Evolutionary conservation across 495 filamentous ascomycete species (phyloP), one percentile per base, ranked within the genome.

Genomic region (Articulospora tetracladia): DNA sequence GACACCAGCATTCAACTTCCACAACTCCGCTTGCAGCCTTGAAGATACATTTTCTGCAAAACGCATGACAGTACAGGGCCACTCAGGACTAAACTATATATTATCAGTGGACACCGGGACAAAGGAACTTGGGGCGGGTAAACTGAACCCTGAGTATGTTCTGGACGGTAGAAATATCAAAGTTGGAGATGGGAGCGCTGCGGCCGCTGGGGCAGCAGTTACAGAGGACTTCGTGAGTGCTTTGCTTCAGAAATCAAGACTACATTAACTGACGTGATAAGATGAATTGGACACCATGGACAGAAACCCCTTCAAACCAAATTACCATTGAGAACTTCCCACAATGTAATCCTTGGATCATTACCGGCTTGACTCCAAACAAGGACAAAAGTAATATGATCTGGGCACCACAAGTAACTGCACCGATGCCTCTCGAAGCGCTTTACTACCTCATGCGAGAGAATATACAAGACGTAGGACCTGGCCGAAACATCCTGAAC

Each of bases 301-400:
- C 19, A 7, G 64, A 32, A 27, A 53, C 39, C 47, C 12, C 25
- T 30, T 20, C 52, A 34, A 58, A 61, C 60, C 11, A 59, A 26
- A 59, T 58, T 32, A 51, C 48, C 22, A 54, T 66, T 36, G 36
- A 24, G 23, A 47, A 56, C 44, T 60, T 25, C 50, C n/a, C n/a
- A n/a, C 25, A 58, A 10, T 68, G 66, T 56, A 68, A 68, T 53
- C 64, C 66, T 17, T 68, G 66, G 66, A 55, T 11, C 25, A 55
- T 68, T 24, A 26, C 22, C 19, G n/a, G n/a, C n/a, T 28, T 1
- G 4, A 53, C 53, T 15, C 3, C 8, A 26, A 48, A 10, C 24
- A 39, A 32, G 0, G 39, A 25, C 22, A n/a, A 44, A 11, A 15
- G 19, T 44, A 59, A 25, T 15, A 26, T 30, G n/a, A 25, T 20